phyloP scores from a whole-genome alignment of 1,139 yeast genomes.

The Pichia sp. region DNA sequence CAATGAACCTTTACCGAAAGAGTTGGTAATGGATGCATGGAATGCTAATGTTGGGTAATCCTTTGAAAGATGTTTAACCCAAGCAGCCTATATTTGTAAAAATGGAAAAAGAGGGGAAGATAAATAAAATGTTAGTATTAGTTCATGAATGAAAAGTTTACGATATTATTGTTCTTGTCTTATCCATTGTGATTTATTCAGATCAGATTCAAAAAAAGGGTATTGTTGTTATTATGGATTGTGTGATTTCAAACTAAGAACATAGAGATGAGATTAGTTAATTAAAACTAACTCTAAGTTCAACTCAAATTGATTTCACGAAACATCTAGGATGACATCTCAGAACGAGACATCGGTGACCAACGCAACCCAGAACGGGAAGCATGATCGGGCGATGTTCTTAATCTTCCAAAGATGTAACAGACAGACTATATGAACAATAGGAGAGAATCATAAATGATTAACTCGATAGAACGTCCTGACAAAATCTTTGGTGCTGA shows the following conservation, averaged over 20 bases:
- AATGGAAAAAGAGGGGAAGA: conserved; percentile 25
- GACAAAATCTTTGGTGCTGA: conserved; percentile 62
- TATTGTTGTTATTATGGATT: conserved; percentile 25
- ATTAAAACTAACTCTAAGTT: conserved; percentile 13
- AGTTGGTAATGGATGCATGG: conserved; percentile 96
- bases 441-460: not conserved
- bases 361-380: conserved; percentile 37
- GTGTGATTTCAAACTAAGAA: conserved; percentile 81
- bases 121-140: conserved; percentile 40
- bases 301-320: conserved; percentile 19
- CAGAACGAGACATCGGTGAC: conserved; percentile 30
- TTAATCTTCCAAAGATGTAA: conserved; percentile 95
- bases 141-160: not conserved
- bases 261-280: conserved; percentile 44
- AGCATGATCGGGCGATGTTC: conserved; percentile 48
- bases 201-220: not conserved
- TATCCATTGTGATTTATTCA: too few relatives aligned
- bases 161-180: too few relatives aligned
- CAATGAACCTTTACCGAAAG: conserved; percentile 96
- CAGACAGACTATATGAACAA: conserved; percentile 58
- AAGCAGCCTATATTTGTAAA: conserved; percentile 71
- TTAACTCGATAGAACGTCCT: conserved; percentile 42
- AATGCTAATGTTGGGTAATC: conserved; percentile 94
- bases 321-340: conserved; percentile 22
- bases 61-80: conserved; percentile 95